Evolutionary conservation across 2,329 filamentous ascomycete species (phyloP).

Genomic region (Cladorrhinum sp.): DNA sequence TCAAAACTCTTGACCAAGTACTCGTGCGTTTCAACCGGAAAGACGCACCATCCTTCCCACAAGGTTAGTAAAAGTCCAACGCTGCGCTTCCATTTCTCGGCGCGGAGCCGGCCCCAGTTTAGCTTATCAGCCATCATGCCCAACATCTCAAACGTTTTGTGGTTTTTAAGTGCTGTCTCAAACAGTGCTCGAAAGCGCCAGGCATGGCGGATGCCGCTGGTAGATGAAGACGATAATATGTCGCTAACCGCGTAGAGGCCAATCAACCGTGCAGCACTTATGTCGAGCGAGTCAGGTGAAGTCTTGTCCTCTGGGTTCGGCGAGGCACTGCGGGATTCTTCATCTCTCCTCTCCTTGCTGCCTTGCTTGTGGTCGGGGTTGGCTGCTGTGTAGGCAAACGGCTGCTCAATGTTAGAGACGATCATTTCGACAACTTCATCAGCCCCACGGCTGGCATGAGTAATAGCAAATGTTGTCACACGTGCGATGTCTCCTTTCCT

Average conservation of each 20-base stretch:
- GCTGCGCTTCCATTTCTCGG: slow-evolving; percentile 81
- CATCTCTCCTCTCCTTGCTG: slow-evolving; percentile 35
- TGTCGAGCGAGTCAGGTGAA: slow-evolving; percentile 46
- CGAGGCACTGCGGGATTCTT: slow-evolving; percentile 37
- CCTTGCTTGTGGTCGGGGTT: slow-evolving; percentile 55
- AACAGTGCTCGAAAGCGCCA: slow-evolving; percentile 85
- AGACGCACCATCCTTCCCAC: slow-evolving; percentile 71
- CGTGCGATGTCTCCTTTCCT: slow-evolving; percentile 83
- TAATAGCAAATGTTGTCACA: slow-evolving; percentile 83
- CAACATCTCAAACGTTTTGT: slow-evolving; percentile 70
- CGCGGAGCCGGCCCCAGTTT: slow-evolving; percentile 75
- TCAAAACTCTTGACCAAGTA: slow-evolving; percentile 68
- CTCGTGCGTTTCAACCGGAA: slow-evolving; percentile 71
- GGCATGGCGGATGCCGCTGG: slow-evolving; percentile 73
- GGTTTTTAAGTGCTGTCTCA: slow-evolving; percentile 65
- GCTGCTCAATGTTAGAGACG: slow-evolving; percentile 74
- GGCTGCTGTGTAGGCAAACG: slow-evolving; percentile 69
- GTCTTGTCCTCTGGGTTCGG: slow-evolving; percentile 37
- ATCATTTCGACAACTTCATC: slow-evolving; percentile 92
- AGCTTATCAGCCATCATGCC: slow-evolving; percentile 69
- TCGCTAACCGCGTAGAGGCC: slow-evolving; percentile 76
- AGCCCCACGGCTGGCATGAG: slow-evolving; percentile 77
- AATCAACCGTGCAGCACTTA: slow-evolving; percentile 71
- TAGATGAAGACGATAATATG: slow-evolving; percentile 73
- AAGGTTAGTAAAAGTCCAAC: slow-evolving; percentile 65